These are phyloP conservation scores for Stentor coeruleus DNA, from an alignment of 73 alveolate genomes.

Conservation along the genomic window DNA sequence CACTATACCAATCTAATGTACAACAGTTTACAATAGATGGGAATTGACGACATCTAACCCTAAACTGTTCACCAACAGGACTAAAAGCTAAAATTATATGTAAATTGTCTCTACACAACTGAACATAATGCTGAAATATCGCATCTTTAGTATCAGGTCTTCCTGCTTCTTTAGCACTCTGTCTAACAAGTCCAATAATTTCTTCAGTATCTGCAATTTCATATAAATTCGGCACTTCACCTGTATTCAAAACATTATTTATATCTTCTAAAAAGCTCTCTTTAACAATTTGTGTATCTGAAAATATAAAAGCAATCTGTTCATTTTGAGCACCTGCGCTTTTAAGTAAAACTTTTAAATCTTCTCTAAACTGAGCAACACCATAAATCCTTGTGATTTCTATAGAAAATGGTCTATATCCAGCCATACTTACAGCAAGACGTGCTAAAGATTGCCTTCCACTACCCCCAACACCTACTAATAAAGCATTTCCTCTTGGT, in stretches of 20 bases:
- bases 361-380: conserved; percentile 96
- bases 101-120: conserved; percentile 94
- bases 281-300: conserved; percentile 98
- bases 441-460: conserved; percentile 98
- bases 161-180: conserved; percentile 96
- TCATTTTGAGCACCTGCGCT: conserved; percentile 87
- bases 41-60: conserved; percentile 99
- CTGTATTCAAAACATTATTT: conserved; percentile 97
- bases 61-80: conserved; percentile 99
- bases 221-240: conserved; percentile 99
- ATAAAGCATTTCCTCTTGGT: conserved; percentile 99
- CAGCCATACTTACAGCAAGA: conserved; percentile 84
- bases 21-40: conserved; percentile 95
- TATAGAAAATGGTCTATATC: conserved; percentile 84
- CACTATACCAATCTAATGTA: conserved; percentile 96
- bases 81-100: conserved; percentile 98
- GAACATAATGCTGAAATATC: conserved; percentile 93
- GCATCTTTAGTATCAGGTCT: conserved; percentile 96
- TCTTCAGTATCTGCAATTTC: conserved; percentile 98
- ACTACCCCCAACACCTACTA: conserved; percentile 99
- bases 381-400: conserved; percentile 98
- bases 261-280: conserved; percentile 99
- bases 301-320: conserved; percentile 90
- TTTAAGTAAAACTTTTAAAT: conserved; percentile 89
- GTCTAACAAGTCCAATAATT: conserved; percentile 93